Evolutionary conservation across 1,284 basidiomycete genomes (phyloP).

Genomic region (Cryptococcus sp.): DNA sequence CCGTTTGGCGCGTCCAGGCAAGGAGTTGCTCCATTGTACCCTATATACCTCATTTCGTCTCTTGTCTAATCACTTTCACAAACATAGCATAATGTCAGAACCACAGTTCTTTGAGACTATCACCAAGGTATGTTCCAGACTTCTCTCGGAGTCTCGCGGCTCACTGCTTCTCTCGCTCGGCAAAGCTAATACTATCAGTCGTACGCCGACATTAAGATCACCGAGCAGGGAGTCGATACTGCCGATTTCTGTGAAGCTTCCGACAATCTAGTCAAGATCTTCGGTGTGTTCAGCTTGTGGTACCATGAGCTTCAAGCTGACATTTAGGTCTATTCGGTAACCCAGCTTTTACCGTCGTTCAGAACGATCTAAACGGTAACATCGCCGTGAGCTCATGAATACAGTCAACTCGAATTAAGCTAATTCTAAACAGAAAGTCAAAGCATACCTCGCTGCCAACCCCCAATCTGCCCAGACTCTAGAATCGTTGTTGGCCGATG

Average conservation of each 20-base stretch:
- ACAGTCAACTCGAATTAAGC: neutral
- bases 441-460: conserved; percentile 66
- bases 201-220: conserved; percentile 83
- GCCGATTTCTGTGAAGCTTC: conserved; percentile 82
- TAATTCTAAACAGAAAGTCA: conserved; percentile 68
- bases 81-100: conserved; percentile 55
- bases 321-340: conserved; percentile 80
- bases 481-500: conserved; percentile 77
- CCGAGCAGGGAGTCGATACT: conserved; percentile 84
- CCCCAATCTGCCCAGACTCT: conserved; percentile 69
- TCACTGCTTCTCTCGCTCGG: neutral
- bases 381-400: conserved; percentile 65
- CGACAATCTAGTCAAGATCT: conserved; percentile 82
- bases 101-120: conserved; percentile 77
- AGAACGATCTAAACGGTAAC: conserved; percentile 87
- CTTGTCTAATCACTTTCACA: neutral
- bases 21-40: neutral
- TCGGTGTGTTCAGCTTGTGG: conserved; percentile 63
- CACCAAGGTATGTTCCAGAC: conserved; percentile 57
- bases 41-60: neutral
- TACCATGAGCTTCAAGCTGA: neutral
- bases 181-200: conserved; percentile 56
- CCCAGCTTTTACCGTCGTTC: conserved; percentile 77
- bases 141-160: neutral
- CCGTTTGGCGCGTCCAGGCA: neutral